Percentiles rank a stretch among this genome's conserved stretches.
Conservation (phyloP, 1,284 basidiomycete genomes). For the Tetrapyrgos nigripes region DNA sequence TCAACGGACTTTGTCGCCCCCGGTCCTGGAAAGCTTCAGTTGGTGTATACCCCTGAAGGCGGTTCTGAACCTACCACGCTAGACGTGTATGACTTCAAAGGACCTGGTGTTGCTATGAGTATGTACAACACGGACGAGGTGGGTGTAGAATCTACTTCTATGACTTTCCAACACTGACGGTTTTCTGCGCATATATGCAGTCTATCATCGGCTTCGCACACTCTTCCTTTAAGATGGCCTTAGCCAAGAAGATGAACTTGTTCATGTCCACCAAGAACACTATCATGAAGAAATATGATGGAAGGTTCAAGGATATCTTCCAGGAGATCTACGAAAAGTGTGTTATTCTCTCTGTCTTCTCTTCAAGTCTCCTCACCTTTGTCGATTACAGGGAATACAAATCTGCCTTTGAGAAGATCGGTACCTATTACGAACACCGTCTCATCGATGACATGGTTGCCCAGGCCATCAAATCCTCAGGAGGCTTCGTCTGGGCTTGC, state of each 20-base stretch:
- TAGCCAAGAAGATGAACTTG: conserved; percentile 93
- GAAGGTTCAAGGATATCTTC: conserved; percentile 99
- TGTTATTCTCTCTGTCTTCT: conserved; percentile 25
- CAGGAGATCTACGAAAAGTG: conserved; percentile 88
- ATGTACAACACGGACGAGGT: conserved; percentile 98
- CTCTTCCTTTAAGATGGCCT: conserved; percentile 98
- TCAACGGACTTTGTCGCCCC: conserved; percentile 90
- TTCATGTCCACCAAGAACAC: conserved; percentile 99
- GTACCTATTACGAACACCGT: conserved; percentile 98
- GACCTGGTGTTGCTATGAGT: conserved; percentile 86
- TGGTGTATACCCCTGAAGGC: conserved; percentile 83
- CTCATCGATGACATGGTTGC: conserved; percentile 96
- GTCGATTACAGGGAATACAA: conserved; percentile 74
- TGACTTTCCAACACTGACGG: conserved; percentile 11
- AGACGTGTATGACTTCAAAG: conserved; percentile 92
- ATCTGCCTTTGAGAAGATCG: conserved; percentile 78
- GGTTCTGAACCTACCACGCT: conserved; percentile 70
- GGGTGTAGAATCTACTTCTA: neutral
- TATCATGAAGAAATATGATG: conserved; percentile 96
- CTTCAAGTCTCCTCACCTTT: neutral
- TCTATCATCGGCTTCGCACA: conserved; percentile 96
- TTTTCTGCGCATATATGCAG: conserved; percentile 40
- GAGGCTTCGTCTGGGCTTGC: conserved; percentile 97
- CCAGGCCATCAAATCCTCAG: conserved; percentile 94
- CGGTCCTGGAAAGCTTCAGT: conserved; percentile 89